Conservation (phyloP, 2,329 filamentous ascomycete species). For the Ramichloridium luteum region DNA sequence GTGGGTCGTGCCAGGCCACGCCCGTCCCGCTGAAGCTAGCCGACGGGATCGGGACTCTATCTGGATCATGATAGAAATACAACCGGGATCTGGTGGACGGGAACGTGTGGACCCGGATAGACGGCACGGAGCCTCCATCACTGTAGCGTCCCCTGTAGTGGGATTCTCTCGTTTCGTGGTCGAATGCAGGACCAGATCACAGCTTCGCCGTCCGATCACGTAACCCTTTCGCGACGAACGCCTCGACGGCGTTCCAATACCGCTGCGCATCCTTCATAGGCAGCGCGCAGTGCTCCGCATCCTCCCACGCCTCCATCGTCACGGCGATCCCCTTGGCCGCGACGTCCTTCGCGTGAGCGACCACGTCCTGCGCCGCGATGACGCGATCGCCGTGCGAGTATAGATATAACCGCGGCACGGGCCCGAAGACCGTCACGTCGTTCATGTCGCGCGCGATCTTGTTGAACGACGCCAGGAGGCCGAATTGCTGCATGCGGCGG, state of each 20-base stretch:
- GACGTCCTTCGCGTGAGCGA: conserved; percentile 2
- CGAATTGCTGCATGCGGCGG: background rate
- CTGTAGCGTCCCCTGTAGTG: too few species aligned
- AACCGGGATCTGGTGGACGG: too few species aligned
- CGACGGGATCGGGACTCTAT: too few species aligned
- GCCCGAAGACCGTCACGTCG: background rate
- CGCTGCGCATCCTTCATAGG: conserved; percentile 3
- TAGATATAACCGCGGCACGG: conserved; percentile 2
- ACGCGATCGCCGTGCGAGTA: conserved; percentile 3
- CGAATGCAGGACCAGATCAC: too few species aligned
- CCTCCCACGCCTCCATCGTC: conserved; percentile 4
- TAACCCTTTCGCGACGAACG: background rate
- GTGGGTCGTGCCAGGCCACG: too few species aligned
- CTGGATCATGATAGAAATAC: too few species aligned
- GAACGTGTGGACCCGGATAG: too few species aligned
- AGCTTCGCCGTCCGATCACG: conserved; percentile 1
- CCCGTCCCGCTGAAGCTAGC: too few species aligned
- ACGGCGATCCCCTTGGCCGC: background rate
- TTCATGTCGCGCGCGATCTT: background rate
- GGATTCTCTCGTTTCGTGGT: too few species aligned
- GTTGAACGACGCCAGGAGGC: background rate
- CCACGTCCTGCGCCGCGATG: conserved; percentile 5
- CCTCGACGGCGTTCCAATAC: conserved; percentile 2
- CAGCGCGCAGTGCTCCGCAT: conserved; percentile 3
- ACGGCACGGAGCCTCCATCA: too few species aligned